phyloP scores from a whole-genome alignment of 2,329 filamentous ascomycete species.

The Colletotrichum tabaci region DNA sequence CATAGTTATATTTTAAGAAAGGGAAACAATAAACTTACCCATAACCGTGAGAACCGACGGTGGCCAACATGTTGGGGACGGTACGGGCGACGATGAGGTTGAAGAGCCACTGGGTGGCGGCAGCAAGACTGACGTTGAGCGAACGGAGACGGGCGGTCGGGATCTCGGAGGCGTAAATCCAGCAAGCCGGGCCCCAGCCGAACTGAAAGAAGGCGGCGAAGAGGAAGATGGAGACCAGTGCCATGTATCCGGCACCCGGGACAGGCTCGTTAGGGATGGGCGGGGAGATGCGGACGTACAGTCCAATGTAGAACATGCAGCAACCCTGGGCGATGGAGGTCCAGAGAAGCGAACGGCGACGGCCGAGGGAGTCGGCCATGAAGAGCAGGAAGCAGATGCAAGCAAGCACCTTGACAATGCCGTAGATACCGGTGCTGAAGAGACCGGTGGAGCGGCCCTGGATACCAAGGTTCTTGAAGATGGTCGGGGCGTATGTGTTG shows the following conservation, averaged over 20 bases:
- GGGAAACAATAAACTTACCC: conserved; percentile 48
- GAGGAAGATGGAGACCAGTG: conserved; percentile 76
- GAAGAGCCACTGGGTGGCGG: conserved; percentile 78
- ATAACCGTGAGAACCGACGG: conserved; percentile 53
- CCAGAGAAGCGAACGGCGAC: conserved; percentile 70
- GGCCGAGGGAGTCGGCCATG: conserved; percentile 72
- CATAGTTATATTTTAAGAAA: rapidly evolving
- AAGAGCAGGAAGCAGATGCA: conserved; percentile 73
- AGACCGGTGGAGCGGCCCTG: conserved; percentile 66
- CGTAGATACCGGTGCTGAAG: conserved; percentile 75
- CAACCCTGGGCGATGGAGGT: conserved; percentile 72
- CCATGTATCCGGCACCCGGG: conserved; percentile 74
- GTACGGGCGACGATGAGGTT: conserved; percentile 78
- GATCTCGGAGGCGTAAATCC: conserved; percentile 70
- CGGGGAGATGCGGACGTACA: conserved; percentile 73
- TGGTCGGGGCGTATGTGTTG: conserved; percentile 54
- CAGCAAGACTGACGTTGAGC: conserved; percentile 75
- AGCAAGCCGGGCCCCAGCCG: conserved; percentile 67
- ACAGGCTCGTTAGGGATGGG: conserved; percentile 65
- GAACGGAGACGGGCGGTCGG: conserved; percentile 73
- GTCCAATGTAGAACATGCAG: conserved; percentile 77
- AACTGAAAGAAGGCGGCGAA: conserved; percentile 70
- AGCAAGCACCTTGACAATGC: conserved; percentile 72
- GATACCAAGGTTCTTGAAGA: conserved; percentile 53
- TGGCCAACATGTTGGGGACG: conserved; percentile 74